phyloP scores from a whole-genome alignment of 495 filamentous ascomycete species.

The Aspergillus hancockii region DNA sequence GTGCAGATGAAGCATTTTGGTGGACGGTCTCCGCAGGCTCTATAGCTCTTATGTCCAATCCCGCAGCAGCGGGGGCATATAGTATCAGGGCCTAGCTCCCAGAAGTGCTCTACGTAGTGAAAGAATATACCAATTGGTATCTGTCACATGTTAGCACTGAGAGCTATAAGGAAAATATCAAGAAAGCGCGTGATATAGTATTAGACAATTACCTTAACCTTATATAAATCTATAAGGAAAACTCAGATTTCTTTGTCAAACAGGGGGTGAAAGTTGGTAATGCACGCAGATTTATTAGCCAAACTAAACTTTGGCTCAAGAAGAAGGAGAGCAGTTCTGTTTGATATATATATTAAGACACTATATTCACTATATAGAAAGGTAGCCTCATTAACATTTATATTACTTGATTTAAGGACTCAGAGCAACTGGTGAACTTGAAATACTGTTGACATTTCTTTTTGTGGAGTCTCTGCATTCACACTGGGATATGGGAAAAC shows the following conservation, averaged over 20 bases:
- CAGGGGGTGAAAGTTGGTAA: constrained; percentile 12
- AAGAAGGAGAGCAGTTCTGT: background rate
- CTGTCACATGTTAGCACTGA: constrained; percentile 10
- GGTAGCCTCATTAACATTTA: no score
- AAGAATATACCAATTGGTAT: constrained; percentile 15
- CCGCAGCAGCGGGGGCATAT: no score
- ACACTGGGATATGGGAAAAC: no score
- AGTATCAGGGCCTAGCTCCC: no score
- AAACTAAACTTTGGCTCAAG: constrained; percentile 11
- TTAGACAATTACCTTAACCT: constrained; percentile 14
- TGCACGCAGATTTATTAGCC: constrained; percentile 10
- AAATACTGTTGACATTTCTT: no score
- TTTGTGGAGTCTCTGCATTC: no score
- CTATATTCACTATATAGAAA: background rate
- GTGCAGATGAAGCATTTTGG: no score
- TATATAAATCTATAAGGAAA: constrained; percentile 2
- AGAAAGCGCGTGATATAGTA: constrained; percentile 7
- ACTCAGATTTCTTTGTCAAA: constrained; percentile 7
- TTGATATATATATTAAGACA: background rate
- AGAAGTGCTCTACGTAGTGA: no score
- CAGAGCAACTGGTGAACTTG: no score
- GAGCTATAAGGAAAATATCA: constrained; percentile 15
- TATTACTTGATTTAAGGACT: no score
- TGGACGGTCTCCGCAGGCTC: no score
- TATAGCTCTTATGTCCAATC: no score